Base-by-base conservation (phyloP, 2,329 filamentous ascomycete genomes). In the Stagonosporopsis cucurbitacearum region DNA sequence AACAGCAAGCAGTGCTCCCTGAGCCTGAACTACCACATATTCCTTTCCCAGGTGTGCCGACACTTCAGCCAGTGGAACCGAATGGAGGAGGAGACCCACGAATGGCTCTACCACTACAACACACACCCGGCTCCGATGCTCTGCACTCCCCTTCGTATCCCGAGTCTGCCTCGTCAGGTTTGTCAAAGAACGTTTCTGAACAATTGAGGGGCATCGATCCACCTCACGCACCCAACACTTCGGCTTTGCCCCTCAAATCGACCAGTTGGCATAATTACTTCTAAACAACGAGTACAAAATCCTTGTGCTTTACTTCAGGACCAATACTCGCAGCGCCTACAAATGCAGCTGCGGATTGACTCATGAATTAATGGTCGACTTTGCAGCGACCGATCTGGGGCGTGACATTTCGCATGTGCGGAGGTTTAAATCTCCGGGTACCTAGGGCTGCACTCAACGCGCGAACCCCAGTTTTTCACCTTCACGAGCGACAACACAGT, bases 401-500 rank as follows among this genome's bases (percentile, higher is more conserved):
- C 23, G 2, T 40, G 9, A 33, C 49, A 25, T 11, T n/a, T 33
- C 41, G 44, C 36, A 19, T 41, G 37, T 23, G 54, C 57, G 57
- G 58, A n/a, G 58, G 60, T 60, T 60, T 58, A 28, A 47, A 57
- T 37, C 26, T 58, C 58, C 52, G 58, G n/a, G n/a, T n/a, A n/a
- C n/a, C n/a, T 7, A 46, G 20, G 33, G 41, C 47, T 50, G 46
- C 41, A 41, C 35, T 25, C 40, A 46, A 41, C 28, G 11, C 40
- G 37, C 41, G 12, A 37, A 50, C 46, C 22, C 25, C 13, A 26
- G 15, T 50, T 26, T 23, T 41, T 42, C 36, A 37, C 28, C 4
- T 39, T 32, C 17, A 19, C 23, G 6, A 36, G 25, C 23, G 6
- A 36, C 22, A 23, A 19, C 39, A 33, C n/a, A 36, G 22, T 26